A percentile compares a stretch with the other conserved stretches of the same genome.
Conservation (phyloP, 1,284 basidiomycete species). For the Gomphus sp. region DNA sequence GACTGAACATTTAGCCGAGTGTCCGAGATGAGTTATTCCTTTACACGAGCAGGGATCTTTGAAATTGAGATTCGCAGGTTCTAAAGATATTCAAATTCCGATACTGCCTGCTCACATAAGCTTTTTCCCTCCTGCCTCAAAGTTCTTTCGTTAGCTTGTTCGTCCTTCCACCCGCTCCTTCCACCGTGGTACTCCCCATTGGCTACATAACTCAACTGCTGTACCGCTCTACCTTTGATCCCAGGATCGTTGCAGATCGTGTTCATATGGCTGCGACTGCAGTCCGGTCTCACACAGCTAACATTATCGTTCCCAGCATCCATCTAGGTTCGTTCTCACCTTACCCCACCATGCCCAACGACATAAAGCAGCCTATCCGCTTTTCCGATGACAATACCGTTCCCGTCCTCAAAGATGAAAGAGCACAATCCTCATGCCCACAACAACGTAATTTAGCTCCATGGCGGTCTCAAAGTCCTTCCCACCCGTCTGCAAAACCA, state of each 20-base stretch:
- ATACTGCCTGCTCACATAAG: no score
- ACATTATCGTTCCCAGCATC: slow-evolving; percentile 7
- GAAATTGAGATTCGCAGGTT: no score
- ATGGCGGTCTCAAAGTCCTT: not conserved
- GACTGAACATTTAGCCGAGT: no score
- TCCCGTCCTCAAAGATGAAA: not conserved
- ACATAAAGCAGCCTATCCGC: not conserved
- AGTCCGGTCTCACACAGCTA: slow-evolving; percentile 1
- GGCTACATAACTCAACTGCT: no score
- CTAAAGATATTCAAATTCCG: no score
- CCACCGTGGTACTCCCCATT: not conserved
- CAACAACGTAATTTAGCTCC: not conserved
- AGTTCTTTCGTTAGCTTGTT: no score
- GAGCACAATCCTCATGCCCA: not conserved
- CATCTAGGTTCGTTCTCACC: slow-evolving; percentile 10
- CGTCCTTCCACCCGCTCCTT: no score
- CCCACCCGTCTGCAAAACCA: not conserved
- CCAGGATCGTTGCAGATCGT: not conserved
- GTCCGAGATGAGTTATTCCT: no score
- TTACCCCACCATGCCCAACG: slow-evolving; percentile 1
- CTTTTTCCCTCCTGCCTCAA: no score
- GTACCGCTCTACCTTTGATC: no score
- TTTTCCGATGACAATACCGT: not conserved
- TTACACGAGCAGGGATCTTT: no score
- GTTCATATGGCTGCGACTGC: slow-evolving; percentile 1